Conservation (phyloP, 768 basidiomycete genomes). For the Leccinum uliginosum region DNA sequence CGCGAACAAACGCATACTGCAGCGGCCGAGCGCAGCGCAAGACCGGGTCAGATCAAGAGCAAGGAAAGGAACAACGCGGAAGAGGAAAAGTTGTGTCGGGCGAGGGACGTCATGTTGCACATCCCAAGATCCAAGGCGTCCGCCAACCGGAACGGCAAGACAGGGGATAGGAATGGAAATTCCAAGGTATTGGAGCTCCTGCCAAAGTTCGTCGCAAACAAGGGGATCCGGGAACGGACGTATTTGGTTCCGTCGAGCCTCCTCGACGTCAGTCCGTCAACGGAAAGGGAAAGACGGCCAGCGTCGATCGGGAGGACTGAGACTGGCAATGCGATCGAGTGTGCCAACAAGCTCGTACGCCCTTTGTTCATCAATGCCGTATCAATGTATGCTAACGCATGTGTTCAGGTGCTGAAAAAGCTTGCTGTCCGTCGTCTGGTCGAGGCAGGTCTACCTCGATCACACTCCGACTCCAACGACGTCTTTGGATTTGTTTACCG, state of each 20-base stretch:
- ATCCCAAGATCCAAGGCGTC: constrained; percentile 28
- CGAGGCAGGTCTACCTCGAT: constrained; percentile 31
- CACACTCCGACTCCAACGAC: constrained; percentile 39
- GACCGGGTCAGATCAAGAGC: constrained; percentile 7
- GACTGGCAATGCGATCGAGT: constrained; percentile 39
- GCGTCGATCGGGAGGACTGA: constrained; percentile 25
- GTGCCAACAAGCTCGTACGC: constrained; percentile 58
- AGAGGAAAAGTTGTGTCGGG: constrained; percentile 31
- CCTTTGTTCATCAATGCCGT: background rate
- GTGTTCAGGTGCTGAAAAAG: constrained; percentile 37
- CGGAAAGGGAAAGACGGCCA: constrained; percentile 33
- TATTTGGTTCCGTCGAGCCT: constrained; percentile 26
- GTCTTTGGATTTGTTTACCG: constrained; percentile 38
- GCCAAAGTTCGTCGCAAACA: constrained; percentile 19
- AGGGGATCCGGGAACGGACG: constrained; percentile 23
- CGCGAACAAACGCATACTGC: constrained; percentile 22
- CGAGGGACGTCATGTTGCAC: constrained; percentile 36
- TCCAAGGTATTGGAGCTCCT: constrained; percentile 53
- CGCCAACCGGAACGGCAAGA: constrained; percentile 5
- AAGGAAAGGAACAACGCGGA: constrained; percentile 19
- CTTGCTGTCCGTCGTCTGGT: constrained; percentile 32
- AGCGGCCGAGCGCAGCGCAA: constrained; percentile 3
- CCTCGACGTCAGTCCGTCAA: constrained; percentile 10
- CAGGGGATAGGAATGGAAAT: constrained; percentile 3
- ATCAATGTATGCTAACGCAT: background rate